Evolutionary conservation across 169 alveolate species (phyloP), one percentile per base, ranked within the genome.

Genomic region (Babesia microti): DNA sequence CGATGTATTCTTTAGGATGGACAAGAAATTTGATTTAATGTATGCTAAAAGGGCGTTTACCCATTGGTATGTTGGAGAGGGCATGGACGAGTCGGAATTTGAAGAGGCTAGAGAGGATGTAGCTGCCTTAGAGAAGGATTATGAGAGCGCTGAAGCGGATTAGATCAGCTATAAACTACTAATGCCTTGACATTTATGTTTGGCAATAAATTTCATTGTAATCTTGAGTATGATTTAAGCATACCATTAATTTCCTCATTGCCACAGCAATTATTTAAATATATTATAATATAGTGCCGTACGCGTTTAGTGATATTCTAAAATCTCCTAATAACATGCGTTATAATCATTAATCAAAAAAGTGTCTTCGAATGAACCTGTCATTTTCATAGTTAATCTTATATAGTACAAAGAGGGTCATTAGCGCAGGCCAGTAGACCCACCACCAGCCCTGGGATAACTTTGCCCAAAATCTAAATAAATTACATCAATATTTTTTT

Each of bases 61-160:
- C 32, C 98, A 92, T 78, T 90, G 98, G 97, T 92, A 81, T 78
- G 89, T 90, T 43, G 94, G 97, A 24, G 96, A 88, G 72, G 97
- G 97, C 39, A 84, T 90, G 96, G 96, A 92, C 72, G 97, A 89
- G 79, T 84, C 91, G 30, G 96, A 89, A 58, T 85, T 91, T 76
- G 81, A 85, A 36, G 96, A 89, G 72, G 97, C 98, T 54, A 83
- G 96, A 49, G 98, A 91, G 65, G 96, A 91, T 75, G 81, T 91
- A 17, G 97, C 96, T 27, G 94, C 95, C 18, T 79, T 91, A 9
- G 97, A 91, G 66, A 87, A 88, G 70, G 97, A 91, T 82, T 91
- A 84, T 70, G 93, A 84, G 41, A 41, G 26, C 11, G 76, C 63
- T 6, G 65, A 44, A 41, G 29, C 42, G 56, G 21, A 11, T 14